Base-by-base conservation (phyloP, 305 asterid genomes). In the Fraxinus baroniana region DNA sequence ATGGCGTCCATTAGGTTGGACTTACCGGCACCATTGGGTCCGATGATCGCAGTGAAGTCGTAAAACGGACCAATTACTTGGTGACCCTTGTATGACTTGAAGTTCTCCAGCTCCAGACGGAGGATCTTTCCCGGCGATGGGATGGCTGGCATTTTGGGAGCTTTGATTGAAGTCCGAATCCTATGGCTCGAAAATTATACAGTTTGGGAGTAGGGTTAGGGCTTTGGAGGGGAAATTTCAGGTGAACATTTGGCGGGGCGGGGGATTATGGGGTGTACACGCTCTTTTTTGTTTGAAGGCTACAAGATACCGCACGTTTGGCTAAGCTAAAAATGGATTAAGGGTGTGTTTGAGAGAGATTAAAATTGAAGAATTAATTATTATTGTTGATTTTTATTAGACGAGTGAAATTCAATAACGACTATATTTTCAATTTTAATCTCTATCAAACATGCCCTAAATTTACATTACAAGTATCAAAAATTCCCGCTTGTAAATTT, bases 1-100 rank as follows among this genome's bases (percentile, higher is more conserved):
- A 97, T 94, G 49, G 99, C 99, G 84, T 97, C 99, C 99, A 97
- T 97, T 39, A 97, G 85, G 83, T 97, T 97, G 57, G 99, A 96
- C 81, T 96, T 96, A 1, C 98, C 99, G 13, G 99, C 89, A 41
- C 99, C 99, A 79, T 96, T 96, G 18, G 99, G 99, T 13, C 99
- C 99, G 62, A 94, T 94, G 75, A 96, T 87, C 68, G 98, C 98
- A 2, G 99, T 96, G 89, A 96, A 96, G 82, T 94, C 97, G 91
- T 91, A 88, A 87, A 96, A 96, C 1, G 99, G 98, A 1, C 98
- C 99, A 76, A 96, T 96, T 1, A 89, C 80, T 80, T 94, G 99
- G 84, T 88, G 90, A 18, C 99, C 99, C 84, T 92, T 94, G 94
- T 94, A 96, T 64, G 98, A 96, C 77, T 96, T 94, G 87, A 96